phyloP scores from a whole-genome alignment of 2,329 filamentous ascomycete species.

The Ascochyta rabiei region DNA sequence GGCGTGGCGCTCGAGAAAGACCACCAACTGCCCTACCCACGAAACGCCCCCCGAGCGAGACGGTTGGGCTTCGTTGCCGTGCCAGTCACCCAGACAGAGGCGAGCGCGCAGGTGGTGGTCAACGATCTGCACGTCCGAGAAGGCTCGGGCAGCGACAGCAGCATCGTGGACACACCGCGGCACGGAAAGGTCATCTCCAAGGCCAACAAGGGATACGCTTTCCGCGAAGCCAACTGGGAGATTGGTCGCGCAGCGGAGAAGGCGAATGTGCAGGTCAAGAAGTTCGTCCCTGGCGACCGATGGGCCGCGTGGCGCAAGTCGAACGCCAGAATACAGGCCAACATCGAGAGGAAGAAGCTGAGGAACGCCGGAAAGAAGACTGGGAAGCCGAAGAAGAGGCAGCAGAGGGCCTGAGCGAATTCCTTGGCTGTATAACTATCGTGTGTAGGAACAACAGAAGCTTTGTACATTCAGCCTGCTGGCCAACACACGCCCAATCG shows the following conservation, averaged over 20 bases:
- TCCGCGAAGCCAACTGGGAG: constrained; percentile 69
- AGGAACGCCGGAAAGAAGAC: constrained; percentile 52
- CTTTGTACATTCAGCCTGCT: constrained; percentile 17
- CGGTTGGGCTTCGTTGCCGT: constrained; percentile 74
- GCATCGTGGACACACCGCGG: constrained; percentile 43
- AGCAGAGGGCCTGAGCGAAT: constrained; percentile 19
- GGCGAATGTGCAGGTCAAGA: constrained; percentile 61
- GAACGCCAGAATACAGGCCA: constrained; percentile 57
- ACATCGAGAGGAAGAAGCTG: constrained; percentile 62
- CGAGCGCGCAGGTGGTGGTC: constrained; percentile 27
- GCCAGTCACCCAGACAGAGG: constrained; percentile 31
- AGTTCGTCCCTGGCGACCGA: constrained; percentile 64
- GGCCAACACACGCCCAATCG: background rate
- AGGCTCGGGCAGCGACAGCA: constrained; percentile 25
- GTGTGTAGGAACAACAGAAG: constrained; percentile 29
- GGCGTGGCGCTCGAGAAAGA: constrained; percentile 86
- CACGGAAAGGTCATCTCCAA: constrained; percentile 24
- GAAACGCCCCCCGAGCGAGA: constrained; percentile 74
- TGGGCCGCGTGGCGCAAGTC: constrained; percentile 71
- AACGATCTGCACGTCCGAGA: constrained; percentile 28
- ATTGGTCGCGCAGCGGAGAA: constrained; percentile 69
- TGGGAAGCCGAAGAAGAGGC: constrained; percentile 39
- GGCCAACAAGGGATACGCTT: constrained; percentile 64
- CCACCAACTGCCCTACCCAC: constrained; percentile 78
- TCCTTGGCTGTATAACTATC: constrained; percentile 26